Percentiles rank a stretch among this genome's conserved stretches.
These are phyloP conservation scores for Hypocreales sp. DNA, from an alignment of 2,329 filamentous ascomycete genomes.

Conservation along the genomic window DNA sequence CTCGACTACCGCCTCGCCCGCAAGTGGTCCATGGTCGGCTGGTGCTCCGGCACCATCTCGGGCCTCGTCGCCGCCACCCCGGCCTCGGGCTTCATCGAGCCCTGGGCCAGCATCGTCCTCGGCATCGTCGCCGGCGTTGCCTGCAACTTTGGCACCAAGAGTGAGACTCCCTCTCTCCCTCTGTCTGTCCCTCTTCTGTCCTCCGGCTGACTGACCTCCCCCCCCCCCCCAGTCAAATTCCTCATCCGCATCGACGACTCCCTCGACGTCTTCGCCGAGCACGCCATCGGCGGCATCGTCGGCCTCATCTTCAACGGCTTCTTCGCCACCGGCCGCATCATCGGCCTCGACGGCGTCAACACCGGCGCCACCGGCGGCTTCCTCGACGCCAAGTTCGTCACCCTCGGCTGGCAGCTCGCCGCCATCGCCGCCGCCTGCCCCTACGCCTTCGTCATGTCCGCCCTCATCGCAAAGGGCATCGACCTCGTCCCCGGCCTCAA, in stretches of 20 bases:
- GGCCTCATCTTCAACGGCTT: conserved; percentile 59
- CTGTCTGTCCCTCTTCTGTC: neutral
- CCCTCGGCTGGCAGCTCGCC: conserved; percentile 67
- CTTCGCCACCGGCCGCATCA: conserved; percentile 54
- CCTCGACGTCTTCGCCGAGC: conserved; percentile 58
- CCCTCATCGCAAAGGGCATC: conserved; percentile 58
- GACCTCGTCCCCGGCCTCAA: conserved; percentile 64
- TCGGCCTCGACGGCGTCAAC: conserved; percentile 66
- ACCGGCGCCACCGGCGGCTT: conserved; percentile 51
- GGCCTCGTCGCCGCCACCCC: conserved; percentile 57
- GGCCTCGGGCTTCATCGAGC: conserved; percentile 51
- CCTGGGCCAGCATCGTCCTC: conserved; percentile 52
- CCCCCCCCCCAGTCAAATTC: conserved; percentile 32
- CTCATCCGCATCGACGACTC: conserved; percentile 52
- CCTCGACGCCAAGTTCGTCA: conserved; percentile 57
- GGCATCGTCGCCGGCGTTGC: conserved; percentile 49
- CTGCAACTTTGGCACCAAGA: conserved; percentile 54
- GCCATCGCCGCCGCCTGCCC: conserved; percentile 51
- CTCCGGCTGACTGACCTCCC: conserved; percentile 1
- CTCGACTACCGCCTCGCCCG: conserved; percentile 88
- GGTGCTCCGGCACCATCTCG: conserved; percentile 57
- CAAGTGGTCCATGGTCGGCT: conserved; percentile 78
- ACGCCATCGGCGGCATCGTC: conserved; percentile 53
- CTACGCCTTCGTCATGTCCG: conserved; percentile 61
- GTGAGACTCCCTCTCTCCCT: conserved; percentile 10